phyloP scores from a whole-genome alignment of 78 protist species.

The Dictyostelium firmibasis region DNA sequence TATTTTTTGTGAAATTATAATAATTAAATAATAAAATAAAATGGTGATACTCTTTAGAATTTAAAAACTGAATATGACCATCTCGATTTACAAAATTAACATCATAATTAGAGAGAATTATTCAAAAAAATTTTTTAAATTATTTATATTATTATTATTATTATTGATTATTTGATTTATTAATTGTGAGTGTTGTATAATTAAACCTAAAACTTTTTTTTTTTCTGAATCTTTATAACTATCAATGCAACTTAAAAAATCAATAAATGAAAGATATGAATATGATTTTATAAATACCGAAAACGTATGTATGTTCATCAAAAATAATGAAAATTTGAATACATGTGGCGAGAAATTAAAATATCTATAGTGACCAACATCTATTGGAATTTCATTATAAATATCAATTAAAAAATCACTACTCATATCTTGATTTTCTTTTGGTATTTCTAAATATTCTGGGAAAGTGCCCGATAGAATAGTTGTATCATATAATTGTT shows the following conservation, averaged over 20 bases:
- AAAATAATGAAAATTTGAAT: not conserved
- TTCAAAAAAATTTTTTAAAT: too few relatives aligned
- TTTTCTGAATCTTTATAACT: not conserved
- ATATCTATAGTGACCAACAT: not conserved
- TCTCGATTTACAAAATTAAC: not conserved
- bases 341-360: not conserved
- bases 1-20: not conserved
- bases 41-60: not conserved
- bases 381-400: not conserved
- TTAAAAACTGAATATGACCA: not conserved
- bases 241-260: not conserved
- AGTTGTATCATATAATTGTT: not conserved
- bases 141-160: not conserved
- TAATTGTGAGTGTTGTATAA: not conserved
- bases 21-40: not conserved
- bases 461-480: not conserved
- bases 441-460: not conserved
- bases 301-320: not conserved
- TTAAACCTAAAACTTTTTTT: not conserved
- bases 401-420: not conserved
- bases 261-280: not conserved
- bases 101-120: too few relatives aligned
- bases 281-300: not conserved
- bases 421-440: not conserved
- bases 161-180: not conserved